phyloP scores from a whole-genome alignment of 176 grass and related monocot species.

The Leersia perrieri region DNA sequence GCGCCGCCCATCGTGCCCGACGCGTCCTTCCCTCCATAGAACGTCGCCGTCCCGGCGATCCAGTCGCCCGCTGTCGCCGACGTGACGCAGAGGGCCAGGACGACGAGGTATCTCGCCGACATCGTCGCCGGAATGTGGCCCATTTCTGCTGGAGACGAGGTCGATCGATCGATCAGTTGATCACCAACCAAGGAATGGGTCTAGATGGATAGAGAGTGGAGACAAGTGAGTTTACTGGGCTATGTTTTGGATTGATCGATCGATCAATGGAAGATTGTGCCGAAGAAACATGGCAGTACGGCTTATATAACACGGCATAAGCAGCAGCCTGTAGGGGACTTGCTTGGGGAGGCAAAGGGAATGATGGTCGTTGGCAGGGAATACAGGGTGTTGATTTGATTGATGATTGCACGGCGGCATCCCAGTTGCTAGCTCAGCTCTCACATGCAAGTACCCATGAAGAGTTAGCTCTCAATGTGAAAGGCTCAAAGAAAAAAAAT shows the following conservation, averaged over 20 bases:
- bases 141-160: not conserved
- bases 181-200: not conserved
- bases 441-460: not conserved
- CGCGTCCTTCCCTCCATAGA: slow-evolving; percentile 51
- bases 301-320: slow-evolving; percentile 6
- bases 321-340: not conserved
- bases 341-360: not conserved
- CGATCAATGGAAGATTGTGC: not conserved
- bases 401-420: slow-evolving; percentile 11
- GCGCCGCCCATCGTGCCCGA: slow-evolving; percentile 64
- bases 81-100: not conserved
- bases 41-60: slow-evolving; percentile 37
- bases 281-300: not conserved
- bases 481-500: no score
- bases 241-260: not conserved
- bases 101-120: not conserved
- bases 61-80: not conserved
- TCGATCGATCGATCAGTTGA: not conserved
- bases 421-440: not conserved
- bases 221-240: not conserved
- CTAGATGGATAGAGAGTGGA: no score
- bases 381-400: slow-evolving; percentile 15
- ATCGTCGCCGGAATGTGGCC: not conserved
- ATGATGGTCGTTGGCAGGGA: slow-evolving; percentile 45
- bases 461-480: not conserved